Percentiles rank a stretch among this genome's conserved stretches.
These are phyloP conservation scores for Sclerotinia subarctica DNA, from an alignment of 2,329 filamentous ascomycete species.

Conservation along the genomic window DNA sequence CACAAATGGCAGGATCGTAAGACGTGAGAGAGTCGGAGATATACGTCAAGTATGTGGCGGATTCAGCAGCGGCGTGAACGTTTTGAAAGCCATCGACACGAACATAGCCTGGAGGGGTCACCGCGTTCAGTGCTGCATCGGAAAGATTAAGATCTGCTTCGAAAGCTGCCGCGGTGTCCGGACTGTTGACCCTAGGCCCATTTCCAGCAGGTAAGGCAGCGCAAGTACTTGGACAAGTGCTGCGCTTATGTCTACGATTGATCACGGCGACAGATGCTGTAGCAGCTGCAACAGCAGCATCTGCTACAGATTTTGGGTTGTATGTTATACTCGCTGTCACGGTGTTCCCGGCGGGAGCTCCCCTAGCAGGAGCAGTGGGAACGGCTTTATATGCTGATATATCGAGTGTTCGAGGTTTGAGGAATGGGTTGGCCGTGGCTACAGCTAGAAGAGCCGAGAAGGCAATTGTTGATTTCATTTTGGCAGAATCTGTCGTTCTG, in stretches of 20 bases:
- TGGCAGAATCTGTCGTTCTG: neutral
- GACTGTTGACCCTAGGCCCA: conserved; percentile 7
- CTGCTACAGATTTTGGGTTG: conserved; percentile 10
- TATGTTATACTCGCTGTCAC: conserved; percentile 10
- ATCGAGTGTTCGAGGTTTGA: conserved; percentile 16
- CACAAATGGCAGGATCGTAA: conserved; percentile 20
- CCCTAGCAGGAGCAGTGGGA: conserved; percentile 6
- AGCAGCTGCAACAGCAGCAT: neutral
- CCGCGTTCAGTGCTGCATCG: conserved; percentile 10
- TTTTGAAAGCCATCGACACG: conserved; percentile 14
- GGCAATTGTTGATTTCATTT: conserved; percentile 8
- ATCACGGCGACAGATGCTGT: neutral
- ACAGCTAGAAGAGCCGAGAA: neutral
- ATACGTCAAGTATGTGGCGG: conserved; percentile 18
- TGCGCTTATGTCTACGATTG: conserved; percentile 16
- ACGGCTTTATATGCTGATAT: conserved; percentile 18
- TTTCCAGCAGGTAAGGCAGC: conserved; percentile 10
- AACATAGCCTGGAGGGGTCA: conserved; percentile 2
- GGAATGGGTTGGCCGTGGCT: conserved; percentile 5
- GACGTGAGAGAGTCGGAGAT: conserved; percentile 17
- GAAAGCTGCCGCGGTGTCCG: conserved; percentile 12
- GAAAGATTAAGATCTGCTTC: neutral
- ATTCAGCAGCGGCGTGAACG: conserved; percentile 7
- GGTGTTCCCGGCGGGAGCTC: conserved; percentile 13
- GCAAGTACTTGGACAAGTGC: neutral